A percentile compares a stretch with the other conserved stretches of the same genome.
These are phyloP conservation scores for Cutaneotrichosporon cutaneum DNA, from an alignment of 1,284 basidiomycete genomes.

Conservation along the genomic window DNA sequence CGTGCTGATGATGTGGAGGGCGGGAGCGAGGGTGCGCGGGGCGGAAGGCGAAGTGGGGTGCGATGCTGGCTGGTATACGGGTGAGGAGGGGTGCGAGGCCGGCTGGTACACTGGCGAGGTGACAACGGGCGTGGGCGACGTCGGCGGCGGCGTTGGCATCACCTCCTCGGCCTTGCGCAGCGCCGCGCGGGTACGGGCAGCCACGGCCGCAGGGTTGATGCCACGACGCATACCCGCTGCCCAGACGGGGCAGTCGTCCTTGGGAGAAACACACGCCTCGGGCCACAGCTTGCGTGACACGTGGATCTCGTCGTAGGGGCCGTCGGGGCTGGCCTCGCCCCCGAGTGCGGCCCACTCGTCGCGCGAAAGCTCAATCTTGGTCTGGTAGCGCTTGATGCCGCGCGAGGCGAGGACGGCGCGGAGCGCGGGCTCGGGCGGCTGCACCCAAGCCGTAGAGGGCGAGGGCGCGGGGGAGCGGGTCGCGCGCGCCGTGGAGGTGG, in stretches of 20 bases:
- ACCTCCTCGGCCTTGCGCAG: neutral
- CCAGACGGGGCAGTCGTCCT: neutral
- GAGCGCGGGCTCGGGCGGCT: neutral
- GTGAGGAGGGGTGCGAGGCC: neutral
- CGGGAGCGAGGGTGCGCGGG: neutral
- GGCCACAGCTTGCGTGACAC: neutral
- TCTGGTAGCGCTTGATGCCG: neutral
- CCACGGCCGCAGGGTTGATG: neutral
- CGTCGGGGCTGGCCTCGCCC: neutral
- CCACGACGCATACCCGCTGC: neutral
- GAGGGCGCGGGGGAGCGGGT: neutral
- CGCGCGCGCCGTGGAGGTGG: neutral
- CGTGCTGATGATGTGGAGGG: neutral
- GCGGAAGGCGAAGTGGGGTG: neutral
- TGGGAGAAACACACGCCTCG: neutral
- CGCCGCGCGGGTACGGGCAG: neutral
- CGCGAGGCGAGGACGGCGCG: neutral
- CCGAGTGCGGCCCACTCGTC: neutral
- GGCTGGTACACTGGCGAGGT: neutral
- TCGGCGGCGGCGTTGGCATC: neutral
- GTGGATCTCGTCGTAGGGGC: too few species aligned
- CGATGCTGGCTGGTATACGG: neutral
- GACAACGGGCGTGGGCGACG: neutral
- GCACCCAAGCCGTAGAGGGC: neutral
- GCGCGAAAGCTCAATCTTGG: neutral